Percentiles rank a stretch among this genome's conserved stretches.
These are phyloP conservation scores for Aspergillus sp. DNA, from an alignment of 2,329 filamentous ascomycete genomes.

Conservation along the genomic window DNA sequence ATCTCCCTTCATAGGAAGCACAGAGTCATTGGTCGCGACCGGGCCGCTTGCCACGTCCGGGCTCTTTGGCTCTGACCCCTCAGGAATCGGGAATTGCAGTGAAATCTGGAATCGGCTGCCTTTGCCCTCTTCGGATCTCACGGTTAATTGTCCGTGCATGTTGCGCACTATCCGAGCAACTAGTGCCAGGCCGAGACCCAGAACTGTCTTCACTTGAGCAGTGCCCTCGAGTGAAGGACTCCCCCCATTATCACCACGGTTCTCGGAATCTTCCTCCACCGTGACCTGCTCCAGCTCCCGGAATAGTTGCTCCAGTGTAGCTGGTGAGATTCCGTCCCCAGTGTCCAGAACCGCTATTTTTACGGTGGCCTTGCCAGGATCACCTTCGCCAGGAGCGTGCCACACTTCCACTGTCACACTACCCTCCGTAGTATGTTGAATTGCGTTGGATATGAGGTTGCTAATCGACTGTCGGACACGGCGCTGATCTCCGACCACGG, in stretches of 20 bases:
- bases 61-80: conserved; percentile 8
- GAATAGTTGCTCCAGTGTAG: conserved; percentile 61
- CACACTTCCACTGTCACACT: conserved; percentile 70
- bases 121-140: conserved; percentile 80
- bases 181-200: conserved; percentile 82
- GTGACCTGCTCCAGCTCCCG: conserved; percentile 67
- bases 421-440: conserved; percentile 72
- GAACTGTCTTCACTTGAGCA: conserved; percentile 45
- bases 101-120: conserved; percentile 81
- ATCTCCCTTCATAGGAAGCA: conserved; percentile 30
- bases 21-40: conserved; percentile 5
- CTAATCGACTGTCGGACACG: conserved; percentile 79
- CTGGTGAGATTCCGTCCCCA: conserved; percentile 62
- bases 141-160: conserved; percentile 81
- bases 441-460: conserved; percentile 81
- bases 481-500: conserved; percentile 75
- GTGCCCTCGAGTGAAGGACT: neutral
- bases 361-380: conserved; percentile 60
- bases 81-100: conserved; percentile 69
- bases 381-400: conserved; percentile 46
- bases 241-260: conserved; percentile 11
- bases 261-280: conserved; percentile 51
- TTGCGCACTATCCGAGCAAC: conserved; percentile 86
- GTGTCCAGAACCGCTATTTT: conserved; percentile 77
- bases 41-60: conserved; percentile 15